These are phyloP conservation scores for Magnolia changhungtana DNA, from an alignment of 164 flowering plant genomes.

Conservation along the genomic window DNA sequence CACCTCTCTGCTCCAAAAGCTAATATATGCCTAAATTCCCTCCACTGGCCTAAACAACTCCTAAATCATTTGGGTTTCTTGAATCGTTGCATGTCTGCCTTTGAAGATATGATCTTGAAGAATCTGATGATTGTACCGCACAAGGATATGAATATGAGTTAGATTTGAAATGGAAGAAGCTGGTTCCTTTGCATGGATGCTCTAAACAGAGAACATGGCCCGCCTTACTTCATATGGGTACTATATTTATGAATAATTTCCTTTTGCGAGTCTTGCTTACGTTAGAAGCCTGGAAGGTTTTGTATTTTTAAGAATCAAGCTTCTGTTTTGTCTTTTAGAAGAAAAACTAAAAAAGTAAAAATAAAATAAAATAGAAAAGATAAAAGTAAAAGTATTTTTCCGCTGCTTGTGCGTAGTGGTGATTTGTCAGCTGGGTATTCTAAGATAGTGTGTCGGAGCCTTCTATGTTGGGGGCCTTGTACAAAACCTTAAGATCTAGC, in stretches of 20 bases:
- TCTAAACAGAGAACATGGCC: not conserved
- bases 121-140: not conserved
- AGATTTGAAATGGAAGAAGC: conserved; percentile 1
- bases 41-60: not conserved
- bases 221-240: not conserved
- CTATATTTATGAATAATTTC: not conserved
- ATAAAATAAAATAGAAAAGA: too few relatives aligned
- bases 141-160: not conserved
- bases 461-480: too few relatives aligned
- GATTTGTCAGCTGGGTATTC: not conserved
- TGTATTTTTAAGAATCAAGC: not conserved
- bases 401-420: not conserved
- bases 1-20: not conserved
- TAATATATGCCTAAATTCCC: not conserved
- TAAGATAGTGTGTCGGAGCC: too few relatives aligned
- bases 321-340: not conserved
- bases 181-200: conserved; percentile 4
- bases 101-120: not conserved
- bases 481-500: too few relatives aligned
- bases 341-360: too few relatives aligned
- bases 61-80: not conserved
- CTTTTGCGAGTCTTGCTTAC: not conserved
- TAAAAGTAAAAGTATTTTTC: not conserved
- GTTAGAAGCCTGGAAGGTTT: not conserved
- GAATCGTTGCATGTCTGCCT: not conserved